Conservation (phyloP, 441 rosid species). For the Rhodomyrtus psidioides region DNA sequence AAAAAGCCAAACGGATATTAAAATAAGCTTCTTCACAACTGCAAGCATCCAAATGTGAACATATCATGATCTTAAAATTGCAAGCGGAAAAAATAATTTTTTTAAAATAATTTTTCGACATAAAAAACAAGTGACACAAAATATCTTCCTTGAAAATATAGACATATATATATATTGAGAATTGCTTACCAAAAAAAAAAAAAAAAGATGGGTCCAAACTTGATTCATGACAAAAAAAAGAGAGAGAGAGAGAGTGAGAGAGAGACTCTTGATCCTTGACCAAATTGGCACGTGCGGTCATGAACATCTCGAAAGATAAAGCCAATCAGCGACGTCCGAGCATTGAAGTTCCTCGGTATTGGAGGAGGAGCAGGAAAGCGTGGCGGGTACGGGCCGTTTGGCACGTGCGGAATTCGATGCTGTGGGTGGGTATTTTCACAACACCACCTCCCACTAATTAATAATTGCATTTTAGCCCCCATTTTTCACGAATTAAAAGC, state of each 20-base stretch:
- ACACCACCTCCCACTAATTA: background rate
- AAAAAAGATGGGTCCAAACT: no score
- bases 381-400: background rate
- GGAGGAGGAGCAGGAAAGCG: background rate
- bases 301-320: background rate
- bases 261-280: no score
- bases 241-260: no score
- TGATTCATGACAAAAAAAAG: no score
- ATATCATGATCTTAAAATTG: background rate
- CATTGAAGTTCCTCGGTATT: background rate
- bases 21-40: background rate
- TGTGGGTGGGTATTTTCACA: background rate
- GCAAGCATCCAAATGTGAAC: accelerated
- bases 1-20: accelerated
- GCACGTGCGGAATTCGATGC: background rate
- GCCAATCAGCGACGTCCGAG: background rate
- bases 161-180: no score
- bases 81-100: background rate
- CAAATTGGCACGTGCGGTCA: no score
- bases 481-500: background rate
- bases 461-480: background rate
- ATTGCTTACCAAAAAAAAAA: no score
- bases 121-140: background rate
- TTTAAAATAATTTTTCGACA: background rate
- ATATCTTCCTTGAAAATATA: background rate